Evolutionary conservation across 768 basidiomycete genomes (phyloP).

Genomic region (Kwoniella sp.): DNA sequence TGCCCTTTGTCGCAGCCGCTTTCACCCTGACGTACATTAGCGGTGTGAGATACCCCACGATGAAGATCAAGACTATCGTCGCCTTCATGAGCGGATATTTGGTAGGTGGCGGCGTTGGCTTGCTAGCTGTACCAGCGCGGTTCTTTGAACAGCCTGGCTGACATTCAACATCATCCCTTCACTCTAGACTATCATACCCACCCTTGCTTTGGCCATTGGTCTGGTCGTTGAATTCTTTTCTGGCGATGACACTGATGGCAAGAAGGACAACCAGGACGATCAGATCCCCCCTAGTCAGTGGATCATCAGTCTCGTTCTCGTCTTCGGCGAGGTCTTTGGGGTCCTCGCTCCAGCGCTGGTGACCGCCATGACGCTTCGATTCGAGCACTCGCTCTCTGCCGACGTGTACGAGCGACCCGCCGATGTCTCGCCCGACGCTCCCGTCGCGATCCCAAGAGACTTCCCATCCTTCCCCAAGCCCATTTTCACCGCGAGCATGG

Average conservation of each 20-base stretch:
- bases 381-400: slow-evolving; percentile 2
- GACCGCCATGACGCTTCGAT: slow-evolving; percentile 11
- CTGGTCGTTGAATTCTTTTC: neutral
- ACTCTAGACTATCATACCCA: neutral
- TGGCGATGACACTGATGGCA: neutral
- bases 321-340: slow-evolving; percentile 4
- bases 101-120: neutral
- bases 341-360: neutral
- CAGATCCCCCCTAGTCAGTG: slow-evolving; percentile 4
- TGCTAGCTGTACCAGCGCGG: too few relatives aligned
- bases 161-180: too few relatives aligned
- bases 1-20: neutral
- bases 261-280: neutral
- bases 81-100: neutral
- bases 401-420: neutral
- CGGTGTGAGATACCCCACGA: neutral
- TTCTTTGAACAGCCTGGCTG: too few relatives aligned
- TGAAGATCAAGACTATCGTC: slow-evolving; percentile 5
- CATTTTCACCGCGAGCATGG: neutral
- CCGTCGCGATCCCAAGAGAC: slow-evolving; percentile 4
- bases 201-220: neutral
- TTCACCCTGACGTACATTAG: neutral
- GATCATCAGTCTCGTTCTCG: slow-evolving; percentile 1
- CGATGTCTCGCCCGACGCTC: slow-evolving; percentile 2
- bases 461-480: slow-evolving; percentile 12